A percentile compares a stretch with the other conserved stretches of the same genome.
Evolutionary conservation across 2,329 filamentous ascomycete species (phyloP).

Genomic region (Alternaria hordeiaustralica): DNA sequence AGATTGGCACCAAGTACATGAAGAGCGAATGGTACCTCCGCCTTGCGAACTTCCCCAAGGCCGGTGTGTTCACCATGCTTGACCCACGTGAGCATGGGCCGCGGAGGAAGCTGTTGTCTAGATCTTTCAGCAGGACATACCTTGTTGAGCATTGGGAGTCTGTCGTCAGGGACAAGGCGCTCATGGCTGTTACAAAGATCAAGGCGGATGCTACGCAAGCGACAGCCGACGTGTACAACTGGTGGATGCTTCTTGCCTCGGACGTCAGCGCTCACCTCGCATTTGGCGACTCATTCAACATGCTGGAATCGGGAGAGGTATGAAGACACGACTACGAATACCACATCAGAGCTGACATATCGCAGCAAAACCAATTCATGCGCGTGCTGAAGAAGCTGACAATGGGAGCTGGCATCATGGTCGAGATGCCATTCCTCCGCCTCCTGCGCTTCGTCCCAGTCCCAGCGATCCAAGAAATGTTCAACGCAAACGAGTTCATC

Average conservation of each 20-base stretch:
- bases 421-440: slow-evolving; percentile 45
- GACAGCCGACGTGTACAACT: slow-evolving; percentile 44
- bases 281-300: slow-evolving; percentile 50
- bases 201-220: slow-evolving; percentile 29
- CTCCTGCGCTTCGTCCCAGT: slow-evolving; percentile 43
- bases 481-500: slow-evolving; percentile 45
- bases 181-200: slow-evolving; percentile 44
- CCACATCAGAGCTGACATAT: not conserved
- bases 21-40: slow-evolving; percentile 37
- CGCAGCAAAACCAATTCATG: slow-evolving; percentile 45
- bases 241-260: slow-evolving; percentile 50
- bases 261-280: slow-evolving; percentile 47
- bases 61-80: slow-evolving; percentile 48
- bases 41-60: slow-evolving; percentile 33
- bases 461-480: slow-evolving; percentile 39
- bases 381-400: slow-evolving; percentile 46
- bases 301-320: slow-evolving; percentile 48
- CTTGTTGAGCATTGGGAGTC: slow-evolving; percentile 48
- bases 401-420: slow-evolving; percentile 46
- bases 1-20: slow-evolving; percentile 37
- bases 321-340: not conserved
- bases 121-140: slow-evolving; percentile 45
- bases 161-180: slow-evolving; percentile 41
- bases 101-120: slow-evolving; percentile 45
- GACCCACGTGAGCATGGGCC: slow-evolving; percentile 44